phyloP scores from a whole-genome alignment of 345 rosid species.

The Clausena lansium region DNA sequence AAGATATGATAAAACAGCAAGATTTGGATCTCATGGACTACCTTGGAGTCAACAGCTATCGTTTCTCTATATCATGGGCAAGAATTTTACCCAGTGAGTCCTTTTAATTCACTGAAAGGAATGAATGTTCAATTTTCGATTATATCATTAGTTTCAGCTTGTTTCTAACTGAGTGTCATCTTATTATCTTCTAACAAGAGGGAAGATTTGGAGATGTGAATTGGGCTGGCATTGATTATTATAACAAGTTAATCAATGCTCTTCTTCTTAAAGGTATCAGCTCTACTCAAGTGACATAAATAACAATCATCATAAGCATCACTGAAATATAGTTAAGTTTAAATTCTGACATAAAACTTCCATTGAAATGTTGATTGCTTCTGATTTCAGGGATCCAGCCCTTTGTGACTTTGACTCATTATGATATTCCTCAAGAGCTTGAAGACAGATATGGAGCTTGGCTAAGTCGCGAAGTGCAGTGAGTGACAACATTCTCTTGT shows the following conservation, averaged over 20 bases:
- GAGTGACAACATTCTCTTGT: constrained; percentile 14
- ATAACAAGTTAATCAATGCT: constrained; percentile 53
- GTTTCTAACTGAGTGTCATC: neutral
- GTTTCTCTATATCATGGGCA: constrained; percentile 85
- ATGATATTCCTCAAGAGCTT: constrained; percentile 72
- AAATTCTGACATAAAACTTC: neutral
- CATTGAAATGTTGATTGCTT: neutral
- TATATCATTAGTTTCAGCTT: neutral
- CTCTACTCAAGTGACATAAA: neutral
- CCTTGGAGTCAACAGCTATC: constrained; percentile 63
- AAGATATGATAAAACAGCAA: constrained; percentile 37
- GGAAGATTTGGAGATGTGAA: constrained; percentile 72
- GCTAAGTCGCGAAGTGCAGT: constrained; percentile 67
- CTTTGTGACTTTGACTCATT: constrained; percentile 73
- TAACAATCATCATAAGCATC: too few relatives aligned
- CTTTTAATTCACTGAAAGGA: neutral
- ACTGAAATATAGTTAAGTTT: neutral
- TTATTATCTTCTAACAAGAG: constrained; percentile 31
- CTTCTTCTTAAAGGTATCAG: constrained; percentile 49
- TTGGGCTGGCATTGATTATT: constrained; percentile 52
- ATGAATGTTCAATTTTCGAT: neutral
- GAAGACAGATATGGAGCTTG: constrained; percentile 70
- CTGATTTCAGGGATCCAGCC: constrained; percentile 68
- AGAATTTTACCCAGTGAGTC: constrained; percentile 72
- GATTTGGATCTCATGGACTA: constrained; percentile 56